These are phyloP conservation scores for Paecilomyces sp. DNA, from an alignment of 2,329 filamentous ascomycete species.

Conservation along the genomic window DNA sequence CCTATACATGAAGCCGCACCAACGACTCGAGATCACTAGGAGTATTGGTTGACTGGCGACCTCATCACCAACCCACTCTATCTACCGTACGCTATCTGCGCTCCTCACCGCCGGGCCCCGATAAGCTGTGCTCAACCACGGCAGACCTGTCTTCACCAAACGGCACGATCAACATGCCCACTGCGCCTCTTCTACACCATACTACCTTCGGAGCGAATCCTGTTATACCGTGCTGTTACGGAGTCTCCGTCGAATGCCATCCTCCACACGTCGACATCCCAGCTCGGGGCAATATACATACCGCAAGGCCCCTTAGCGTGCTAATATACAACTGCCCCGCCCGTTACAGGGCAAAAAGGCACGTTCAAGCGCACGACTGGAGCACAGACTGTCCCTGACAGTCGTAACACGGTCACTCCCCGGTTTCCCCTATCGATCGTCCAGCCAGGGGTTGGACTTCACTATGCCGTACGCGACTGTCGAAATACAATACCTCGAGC, in stretches of 20 bases:
- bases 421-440: not conserved
- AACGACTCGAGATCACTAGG: not conserved
- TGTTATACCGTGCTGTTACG: constrained; percentile 20
- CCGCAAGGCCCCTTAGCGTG: too few species aligned
- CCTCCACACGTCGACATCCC: constrained; percentile 58
- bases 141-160: not conserved
- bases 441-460: not conserved
- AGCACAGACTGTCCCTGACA: not conserved
- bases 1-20: not conserved
- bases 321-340: not conserved
- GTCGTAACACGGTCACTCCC: not conserved
- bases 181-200: constrained; percentile 2
- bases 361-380: not conserved
- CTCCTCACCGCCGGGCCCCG: not conserved
- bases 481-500: not conserved
- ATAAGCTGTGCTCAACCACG: not conserved
- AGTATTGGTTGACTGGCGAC: not conserved
- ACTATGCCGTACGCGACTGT: not conserved
- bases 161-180: not conserved
- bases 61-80: not conserved
- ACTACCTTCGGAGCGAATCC: constrained; percentile 6
- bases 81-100: not conserved
- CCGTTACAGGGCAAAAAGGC: not conserved
- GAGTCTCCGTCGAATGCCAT: constrained; percentile 54
- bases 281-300: constrained; percentile 52